Conservation (phyloP, 257 asterid species). For the Solanum pimpinellifolium region DNA sequence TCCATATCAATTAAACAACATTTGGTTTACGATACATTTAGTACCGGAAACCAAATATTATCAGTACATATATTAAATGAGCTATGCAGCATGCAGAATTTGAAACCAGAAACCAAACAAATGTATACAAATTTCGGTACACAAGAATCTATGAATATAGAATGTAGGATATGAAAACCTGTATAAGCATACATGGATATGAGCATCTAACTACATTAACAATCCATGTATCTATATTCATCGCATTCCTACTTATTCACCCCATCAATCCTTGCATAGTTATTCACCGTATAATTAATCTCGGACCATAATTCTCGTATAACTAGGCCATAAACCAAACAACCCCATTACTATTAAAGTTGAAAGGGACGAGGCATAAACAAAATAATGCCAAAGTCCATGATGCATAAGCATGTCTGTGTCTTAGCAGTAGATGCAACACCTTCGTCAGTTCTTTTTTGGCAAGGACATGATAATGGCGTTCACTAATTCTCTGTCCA, state of each 20-base stretch:
- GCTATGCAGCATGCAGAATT: neutral
- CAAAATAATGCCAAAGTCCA: neutral
- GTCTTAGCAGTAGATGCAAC: slow-evolving; percentile 8
- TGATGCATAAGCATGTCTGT: neutral
- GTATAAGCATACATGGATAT: neutral
- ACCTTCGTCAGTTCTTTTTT: slow-evolving; percentile 96
- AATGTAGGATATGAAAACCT: neutral
- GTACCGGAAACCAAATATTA: neutral
- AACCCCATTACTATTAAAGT: neutral
- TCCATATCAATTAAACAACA: neutral
- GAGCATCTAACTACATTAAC: neutral
- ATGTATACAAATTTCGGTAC: neutral
- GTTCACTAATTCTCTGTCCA: slow-evolving; percentile 92
- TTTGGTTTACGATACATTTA: neutral
- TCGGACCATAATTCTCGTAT: neutral
- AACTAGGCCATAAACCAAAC: neutral
- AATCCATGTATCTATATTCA: neutral
- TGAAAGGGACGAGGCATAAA: neutral
- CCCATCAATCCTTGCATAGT: neutral
- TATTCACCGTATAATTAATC: neutral
- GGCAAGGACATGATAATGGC: slow-evolving; percentile 97
- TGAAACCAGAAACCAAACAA: neutral
- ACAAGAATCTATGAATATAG: neutral
- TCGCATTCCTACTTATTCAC: neutral
- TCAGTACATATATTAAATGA: neutral